A percentile compares a stretch with the other conserved stretches of the same genome.
phyloP scores from a whole-genome alignment of 768 basidiomycete genomes.

The Hericium erinaceus region DNA sequence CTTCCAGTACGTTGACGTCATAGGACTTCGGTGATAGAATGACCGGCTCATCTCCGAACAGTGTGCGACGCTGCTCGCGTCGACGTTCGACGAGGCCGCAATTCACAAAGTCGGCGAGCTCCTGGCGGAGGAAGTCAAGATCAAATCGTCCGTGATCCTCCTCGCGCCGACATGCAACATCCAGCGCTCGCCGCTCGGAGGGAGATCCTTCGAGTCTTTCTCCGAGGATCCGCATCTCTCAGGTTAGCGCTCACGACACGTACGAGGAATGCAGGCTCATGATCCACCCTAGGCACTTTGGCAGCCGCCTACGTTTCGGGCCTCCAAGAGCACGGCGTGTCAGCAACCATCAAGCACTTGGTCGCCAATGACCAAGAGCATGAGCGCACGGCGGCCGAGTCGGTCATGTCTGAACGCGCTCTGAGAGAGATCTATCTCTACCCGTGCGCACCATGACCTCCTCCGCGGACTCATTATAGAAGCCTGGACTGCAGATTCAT shows the following conservation, averaged over 20 bases:
- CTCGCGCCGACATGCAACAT: constrained; percentile 74
- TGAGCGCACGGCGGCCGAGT: constrained; percentile 55
- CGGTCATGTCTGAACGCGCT: constrained; percentile 55
- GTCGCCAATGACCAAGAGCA: constrained; percentile 69
- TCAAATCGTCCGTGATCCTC: constrained; percentile 52
- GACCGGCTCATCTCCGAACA: constrained; percentile 14
- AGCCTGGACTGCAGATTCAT: constrained; percentile 38
- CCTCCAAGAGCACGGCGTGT: constrained; percentile 54
- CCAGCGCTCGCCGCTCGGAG: constrained; percentile 53
- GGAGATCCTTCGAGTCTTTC: constrained; percentile 62
- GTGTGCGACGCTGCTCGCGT: constrained; percentile 63
- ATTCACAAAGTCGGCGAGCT: constrained; percentile 46
- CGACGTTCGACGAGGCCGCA: constrained; percentile 59
- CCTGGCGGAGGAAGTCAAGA: constrained; percentile 56
- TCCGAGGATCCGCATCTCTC: constrained; percentile 64
- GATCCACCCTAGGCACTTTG: constrained; percentile 34
- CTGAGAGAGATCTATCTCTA: constrained; percentile 66
- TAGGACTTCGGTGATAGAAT: not conserved
- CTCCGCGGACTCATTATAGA: constrained; percentile 1
- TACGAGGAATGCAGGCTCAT: not conserved
- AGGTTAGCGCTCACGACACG: constrained; percentile 25
- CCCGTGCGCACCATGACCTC: constrained; percentile 34
- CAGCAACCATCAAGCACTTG: constrained; percentile 69
- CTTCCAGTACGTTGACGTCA: constrained; percentile 35
- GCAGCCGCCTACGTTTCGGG: constrained; percentile 63